Evolutionary conservation across 176 grass and related monocot genomes (phyloP).

Genomic region (Oryza longistaminata): DNA sequence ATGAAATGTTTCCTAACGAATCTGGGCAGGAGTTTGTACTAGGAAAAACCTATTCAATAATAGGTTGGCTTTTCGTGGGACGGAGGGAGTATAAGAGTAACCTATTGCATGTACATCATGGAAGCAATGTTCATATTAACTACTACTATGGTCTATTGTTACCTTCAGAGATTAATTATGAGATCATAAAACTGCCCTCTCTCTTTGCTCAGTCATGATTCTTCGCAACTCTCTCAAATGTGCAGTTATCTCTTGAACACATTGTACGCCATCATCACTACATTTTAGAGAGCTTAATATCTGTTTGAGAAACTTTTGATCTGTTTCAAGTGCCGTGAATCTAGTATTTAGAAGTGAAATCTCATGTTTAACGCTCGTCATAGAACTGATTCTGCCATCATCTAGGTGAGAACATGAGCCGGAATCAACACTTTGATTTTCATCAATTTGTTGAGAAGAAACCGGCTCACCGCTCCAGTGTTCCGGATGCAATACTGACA

Average conservation of each 20-base stretch:
- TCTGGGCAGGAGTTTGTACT: too few species aligned
- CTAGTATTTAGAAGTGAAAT: constrained; percentile 54
- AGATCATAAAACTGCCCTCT: constrained; percentile 28
- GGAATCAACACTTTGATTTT: constrained; percentile 14
- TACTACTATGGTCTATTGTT: constrained; percentile 29
- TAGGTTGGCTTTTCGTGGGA: too few species aligned
- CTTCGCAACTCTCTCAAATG: constrained; percentile 60
- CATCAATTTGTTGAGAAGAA: constrained; percentile 32
- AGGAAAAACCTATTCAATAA: too few species aligned
- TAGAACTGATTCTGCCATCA: constrained; percentile 9
- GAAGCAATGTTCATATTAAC: not conserved
- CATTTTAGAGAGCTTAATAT: constrained; percentile 58
- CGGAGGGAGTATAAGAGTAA: not conserved
- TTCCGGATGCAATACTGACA: not conserved
- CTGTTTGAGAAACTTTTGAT: constrained; percentile 62
- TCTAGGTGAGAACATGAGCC: constrained; percentile 28
- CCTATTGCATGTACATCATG: not conserved
- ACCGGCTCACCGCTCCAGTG: constrained; percentile 17
- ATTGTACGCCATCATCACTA: constrained; percentile 48
- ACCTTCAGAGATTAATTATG: constrained; percentile 41
- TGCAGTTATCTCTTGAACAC: constrained; percentile 59
- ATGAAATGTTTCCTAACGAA: too few species aligned
- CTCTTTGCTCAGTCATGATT: constrained; percentile 47
- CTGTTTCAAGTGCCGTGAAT: constrained; percentile 62
- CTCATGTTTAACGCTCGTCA: constrained; percentile 42